phyloP scores from a whole-genome alignment of 257 asterid genomes.

The Catharanthus roseus region DNA sequence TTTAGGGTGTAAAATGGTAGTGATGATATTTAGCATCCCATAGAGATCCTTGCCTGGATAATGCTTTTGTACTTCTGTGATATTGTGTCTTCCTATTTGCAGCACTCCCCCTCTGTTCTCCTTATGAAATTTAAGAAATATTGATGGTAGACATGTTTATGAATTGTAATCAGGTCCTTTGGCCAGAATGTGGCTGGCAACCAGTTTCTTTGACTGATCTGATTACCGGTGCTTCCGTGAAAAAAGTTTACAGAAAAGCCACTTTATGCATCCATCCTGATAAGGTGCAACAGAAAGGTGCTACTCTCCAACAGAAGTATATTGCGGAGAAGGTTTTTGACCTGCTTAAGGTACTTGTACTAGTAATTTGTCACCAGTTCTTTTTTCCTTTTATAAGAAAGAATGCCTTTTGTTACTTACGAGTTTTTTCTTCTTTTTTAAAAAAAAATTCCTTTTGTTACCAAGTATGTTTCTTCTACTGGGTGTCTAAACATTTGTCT shows the following conservation, averaged over 20 bases:
- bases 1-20: background rate
- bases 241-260: slow-evolving; percentile 89
- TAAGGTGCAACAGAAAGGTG: slow-evolving; percentile 99
- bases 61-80: slow-evolving; percentile 2
- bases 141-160: slow-evolving; percentile 6
- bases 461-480: background rate
- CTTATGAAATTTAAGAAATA: background rate
- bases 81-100: background rate
- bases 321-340: slow-evolving; percentile 97
- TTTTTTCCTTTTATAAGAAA: background rate
- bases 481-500: background rate
- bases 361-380: background rate
- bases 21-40: background rate
- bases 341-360: slow-evolving; percentile 74
- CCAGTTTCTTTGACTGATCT: slow-evolving; percentile 96
- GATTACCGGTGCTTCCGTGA: slow-evolving; percentile 83
- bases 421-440: background rate
- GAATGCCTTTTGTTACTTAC: background rate
- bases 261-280: slow-evolving; percentile 98
- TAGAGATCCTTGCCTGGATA: background rate
- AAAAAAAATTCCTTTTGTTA: background rate
- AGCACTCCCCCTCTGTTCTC: background rate
- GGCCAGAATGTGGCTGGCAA: slow-evolving; percentile 99
- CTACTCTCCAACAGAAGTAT: slow-evolving; percentile 92
- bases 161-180: slow-evolving; percentile 63